Evolutionary conservation across 2,329 filamentous ascomycete species (phyloP).

Genomic region (Ampelomyces quisqualis): DNA sequence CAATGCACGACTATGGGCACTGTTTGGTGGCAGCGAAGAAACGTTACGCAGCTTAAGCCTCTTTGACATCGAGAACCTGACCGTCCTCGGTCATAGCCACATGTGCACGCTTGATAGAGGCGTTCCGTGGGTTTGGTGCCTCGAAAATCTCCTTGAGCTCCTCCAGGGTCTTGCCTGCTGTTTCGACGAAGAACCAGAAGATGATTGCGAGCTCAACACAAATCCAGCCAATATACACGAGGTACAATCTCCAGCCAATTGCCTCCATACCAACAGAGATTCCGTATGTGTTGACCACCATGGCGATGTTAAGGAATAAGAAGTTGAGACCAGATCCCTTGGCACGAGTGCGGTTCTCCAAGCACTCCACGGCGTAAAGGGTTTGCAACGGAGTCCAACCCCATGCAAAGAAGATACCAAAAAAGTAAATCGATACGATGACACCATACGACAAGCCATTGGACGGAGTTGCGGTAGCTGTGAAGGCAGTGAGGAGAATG

Average conservation of each 20-base stretch:
- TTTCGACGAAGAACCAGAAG: slow-evolving; percentile 39
- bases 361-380: slow-evolving; percentile 43
- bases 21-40: no score
- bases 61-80: slow-evolving; percentile 26
- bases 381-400: slow-evolving; percentile 47
- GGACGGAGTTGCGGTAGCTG: slow-evolving; percentile 23
- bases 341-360: slow-evolving; percentile 44
- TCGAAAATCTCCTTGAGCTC: slow-evolving; percentile 39
- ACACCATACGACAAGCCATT: slow-evolving; percentile 41
- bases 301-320: slow-evolving; percentile 37
- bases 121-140: slow-evolving; percentile 31
- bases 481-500: slow-evolving; percentile 42
- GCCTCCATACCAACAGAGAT: slow-evolving; percentile 36
- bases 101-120: slow-evolving; percentile 24
- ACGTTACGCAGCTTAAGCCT: neutral
- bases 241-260: slow-evolving; percentile 36
- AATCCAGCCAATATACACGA: slow-evolving; percentile 39
- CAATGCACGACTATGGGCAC: no score
- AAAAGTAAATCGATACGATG: slow-evolving; percentile 46
- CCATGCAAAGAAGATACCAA: slow-evolving; percentile 45
- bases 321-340: slow-evolving; percentile 41
- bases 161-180: slow-evolving; percentile 36
- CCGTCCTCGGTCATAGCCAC: slow-evolving; percentile 27
- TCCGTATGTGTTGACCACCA: slow-evolving; percentile 39
- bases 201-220: slow-evolving; percentile 33